Evolutionary conservation across 2,329 filamentous ascomycete genomes (phyloP), one percentile per base, ranked within the genome.

Genomic region (Calonectria hawksworthii): DNA sequence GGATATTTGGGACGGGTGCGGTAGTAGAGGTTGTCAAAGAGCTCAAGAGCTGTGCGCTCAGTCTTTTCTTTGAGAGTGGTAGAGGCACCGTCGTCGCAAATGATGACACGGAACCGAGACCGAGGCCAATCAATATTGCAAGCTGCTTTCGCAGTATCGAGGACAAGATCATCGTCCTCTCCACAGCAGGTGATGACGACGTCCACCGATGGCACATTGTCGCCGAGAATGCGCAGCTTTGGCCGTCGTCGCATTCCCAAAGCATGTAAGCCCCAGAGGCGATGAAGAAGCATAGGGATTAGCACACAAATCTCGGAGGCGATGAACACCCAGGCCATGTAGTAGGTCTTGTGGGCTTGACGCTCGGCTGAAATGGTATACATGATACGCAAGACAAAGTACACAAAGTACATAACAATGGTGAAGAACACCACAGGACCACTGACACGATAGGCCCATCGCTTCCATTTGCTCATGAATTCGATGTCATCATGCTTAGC

Each of bases 401-500:
- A 64, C 21, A n/a, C 38, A 26, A 28, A 23, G 36, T 26, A 38
- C n/a, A 34, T 44, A 23, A 36, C 59, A 41, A 28, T 14, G 16
- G 59, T 28, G 23, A 64, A 13, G 11, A 64, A 30, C 5, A 34
- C 59, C 21, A 64, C 34, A n/a, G 38, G 38, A 11, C 59, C 59
- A 30, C 59, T 44, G 4, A 21, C 36, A 3, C 59, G 59, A 44
- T 41, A 30, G 6, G 38, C 26, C 59, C 59, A 64, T 28, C 36
- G 36, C 14, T 64, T 64, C n/a, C 34, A 28, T 10, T 30, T 44
- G 36, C 23, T 28, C 18, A 64, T 64, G 6, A 44, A 28, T 44
- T 44, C 80, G 23, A 73, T 76, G 59, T 82, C 79, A 59, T 80
- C 77, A 61, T 82, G 83, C 61, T 83, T 76, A 64, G 82, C 80